Conservation (phyloP, 192 early-diverging fungal genomes). For the Fimicolochytrium jonesii region DNA sequence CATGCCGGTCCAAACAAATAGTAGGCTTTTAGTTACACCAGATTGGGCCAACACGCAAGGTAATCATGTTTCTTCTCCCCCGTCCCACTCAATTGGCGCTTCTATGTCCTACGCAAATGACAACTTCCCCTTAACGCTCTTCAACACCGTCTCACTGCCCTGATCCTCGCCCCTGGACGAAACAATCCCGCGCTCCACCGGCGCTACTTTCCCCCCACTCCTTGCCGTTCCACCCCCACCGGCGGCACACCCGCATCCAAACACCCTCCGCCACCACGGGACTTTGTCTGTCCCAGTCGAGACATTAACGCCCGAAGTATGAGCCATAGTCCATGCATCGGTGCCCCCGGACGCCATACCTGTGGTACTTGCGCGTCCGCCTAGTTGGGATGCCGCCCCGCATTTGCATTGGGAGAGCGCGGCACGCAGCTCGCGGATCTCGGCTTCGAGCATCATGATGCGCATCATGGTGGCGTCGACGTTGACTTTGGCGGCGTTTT, state of each 20-base stretch:
- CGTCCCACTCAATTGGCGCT: too few species aligned
- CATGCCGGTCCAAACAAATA: too few species aligned
- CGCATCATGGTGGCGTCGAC: conserved; percentile 38
- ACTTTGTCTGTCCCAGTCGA: background rate
- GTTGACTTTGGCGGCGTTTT: conserved; percentile 36
- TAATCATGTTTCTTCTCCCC: too few species aligned
- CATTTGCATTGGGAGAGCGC: conserved; percentile 29
- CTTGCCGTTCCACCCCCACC: background rate
- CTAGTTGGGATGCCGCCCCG: background rate
- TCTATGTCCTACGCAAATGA: too few species aligned
- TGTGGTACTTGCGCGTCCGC: background rate
- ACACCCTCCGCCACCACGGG: conserved; percentile 16
- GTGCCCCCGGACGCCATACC: background rate
- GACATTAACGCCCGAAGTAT: background rate
- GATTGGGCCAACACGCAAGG: too few species aligned
- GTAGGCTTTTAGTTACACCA: too few species aligned
- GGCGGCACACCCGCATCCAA: background rate
- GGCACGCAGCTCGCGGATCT: conserved; percentile 19
- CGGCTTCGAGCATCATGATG: conserved; percentile 33
- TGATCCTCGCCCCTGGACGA: background rate
- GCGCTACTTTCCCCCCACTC: conserved; percentile 1
- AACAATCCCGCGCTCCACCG: background rate
- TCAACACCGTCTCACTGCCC: conserved; percentile 17
- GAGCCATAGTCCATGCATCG: conserved; percentile 24
- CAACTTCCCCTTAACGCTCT: conserved; percentile 21